Evolutionary conservation across 2,329 filamentous ascomycete genomes (phyloP).

Genomic region (Tolypocladium cylindrosporum): DNA sequence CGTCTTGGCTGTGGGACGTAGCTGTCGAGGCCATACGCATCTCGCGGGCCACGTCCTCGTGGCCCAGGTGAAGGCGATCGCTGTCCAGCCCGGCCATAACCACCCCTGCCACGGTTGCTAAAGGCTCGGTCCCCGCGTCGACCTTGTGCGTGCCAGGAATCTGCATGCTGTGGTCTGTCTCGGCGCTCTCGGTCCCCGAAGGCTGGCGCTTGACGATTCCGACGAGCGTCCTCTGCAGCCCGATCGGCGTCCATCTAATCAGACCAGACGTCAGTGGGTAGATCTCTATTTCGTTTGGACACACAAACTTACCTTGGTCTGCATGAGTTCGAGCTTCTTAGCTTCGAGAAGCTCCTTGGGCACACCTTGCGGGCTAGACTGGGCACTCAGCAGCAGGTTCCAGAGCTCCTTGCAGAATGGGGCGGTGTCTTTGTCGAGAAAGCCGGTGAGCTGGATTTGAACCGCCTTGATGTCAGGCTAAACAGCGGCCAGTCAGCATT

Average conservation of each 20-base stretch:
- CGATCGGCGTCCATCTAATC: slow-evolving; percentile 69
- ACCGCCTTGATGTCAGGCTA: slow-evolving; percentile 93
- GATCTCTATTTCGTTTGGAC: neutral
- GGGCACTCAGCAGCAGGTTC: slow-evolving; percentile 83
- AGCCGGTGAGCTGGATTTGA: slow-evolving; percentile 90
- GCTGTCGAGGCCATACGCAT: slow-evolving; percentile 38
- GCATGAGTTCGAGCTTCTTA: slow-evolving; percentile 89
- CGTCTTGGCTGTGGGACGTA: slow-evolving; percentile 39
- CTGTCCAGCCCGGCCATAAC: slow-evolving; percentile 31
- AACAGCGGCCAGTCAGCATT: slow-evolving; percentile 11
- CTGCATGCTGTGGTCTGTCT: slow-evolving; percentile 40
- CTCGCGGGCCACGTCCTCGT: slow-evolving; percentile 31
- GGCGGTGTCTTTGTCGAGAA: slow-evolving; percentile 85
- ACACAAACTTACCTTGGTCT: slow-evolving; percentile 65
- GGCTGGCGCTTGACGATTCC: slow-evolving; percentile 55
- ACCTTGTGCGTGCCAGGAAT: slow-evolving; percentile 43
- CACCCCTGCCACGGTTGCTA: slow-evolving; percentile 31
- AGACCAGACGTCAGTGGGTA: slow-evolving; percentile 2
- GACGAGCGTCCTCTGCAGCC: slow-evolving; percentile 64
- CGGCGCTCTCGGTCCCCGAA: slow-evolving; percentile 56
- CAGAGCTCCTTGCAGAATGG: slow-evolving; percentile 89
- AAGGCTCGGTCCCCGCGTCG: slow-evolving; percentile 42
- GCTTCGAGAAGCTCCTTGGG: slow-evolving; percentile 91
- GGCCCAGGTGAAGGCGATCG: slow-evolving; percentile 39
- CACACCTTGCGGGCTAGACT: slow-evolving; percentile 79